phyloP scores from a whole-genome alignment of 306 rosid genomes.

The Fragaria iinumae region DNA sequence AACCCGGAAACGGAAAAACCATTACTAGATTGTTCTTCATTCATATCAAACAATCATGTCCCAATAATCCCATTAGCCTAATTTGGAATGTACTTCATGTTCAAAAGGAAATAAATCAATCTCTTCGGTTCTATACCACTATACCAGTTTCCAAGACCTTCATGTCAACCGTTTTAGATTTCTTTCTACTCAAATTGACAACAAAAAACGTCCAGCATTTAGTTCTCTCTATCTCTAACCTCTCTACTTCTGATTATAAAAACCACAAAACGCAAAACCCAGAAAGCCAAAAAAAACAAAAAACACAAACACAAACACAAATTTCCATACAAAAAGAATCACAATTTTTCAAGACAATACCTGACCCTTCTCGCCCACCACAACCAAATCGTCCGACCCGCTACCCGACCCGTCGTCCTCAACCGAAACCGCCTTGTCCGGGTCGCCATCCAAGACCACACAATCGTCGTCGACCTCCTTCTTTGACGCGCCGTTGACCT shows the following conservation, averaged over 20 bases:
- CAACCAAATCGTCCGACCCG: conserved; percentile 61
- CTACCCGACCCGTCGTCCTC: conserved; percentile 30
- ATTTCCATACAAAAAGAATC: neutral
- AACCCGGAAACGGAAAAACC: neutral
- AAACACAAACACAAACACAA: neutral
- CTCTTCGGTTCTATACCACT: neutral
- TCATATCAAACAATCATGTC: neutral
- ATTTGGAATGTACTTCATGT: neutral
- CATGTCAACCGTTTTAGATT: neutral
- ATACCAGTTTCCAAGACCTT: neutral
- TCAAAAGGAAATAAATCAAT: neutral
- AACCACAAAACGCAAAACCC: neutral
- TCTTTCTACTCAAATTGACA: neutral
- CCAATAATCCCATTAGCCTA: neutral
- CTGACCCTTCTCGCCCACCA: conserved; percentile 82
- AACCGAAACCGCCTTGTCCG: conserved; percentile 40
- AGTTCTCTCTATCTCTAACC: neutral
- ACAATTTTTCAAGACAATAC: conserved; percentile 24
- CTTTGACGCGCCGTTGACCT: conserved; percentile 42
- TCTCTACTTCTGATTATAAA: neutral
- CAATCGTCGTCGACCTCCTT: conserved; percentile 58
- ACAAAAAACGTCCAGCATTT: neutral
- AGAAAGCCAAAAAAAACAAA: neutral
- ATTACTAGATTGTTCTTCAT: neutral
- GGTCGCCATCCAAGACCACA: conserved; percentile 69